phyloP scores from a whole-genome alignment of 257 asterid genomes.

The Solanum okadae region DNA sequence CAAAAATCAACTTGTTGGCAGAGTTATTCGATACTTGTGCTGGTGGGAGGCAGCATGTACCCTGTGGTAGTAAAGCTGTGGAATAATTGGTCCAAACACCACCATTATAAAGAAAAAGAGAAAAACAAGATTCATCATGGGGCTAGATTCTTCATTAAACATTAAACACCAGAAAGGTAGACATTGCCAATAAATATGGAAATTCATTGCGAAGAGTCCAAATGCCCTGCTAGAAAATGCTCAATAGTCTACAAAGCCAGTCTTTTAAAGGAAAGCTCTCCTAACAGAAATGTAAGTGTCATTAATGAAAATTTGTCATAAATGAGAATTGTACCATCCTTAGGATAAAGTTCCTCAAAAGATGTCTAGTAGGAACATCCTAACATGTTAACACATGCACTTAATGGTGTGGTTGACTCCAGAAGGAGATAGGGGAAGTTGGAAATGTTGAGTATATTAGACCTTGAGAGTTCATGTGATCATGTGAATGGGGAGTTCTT shows the following conservation, averaged over 20 bases:
- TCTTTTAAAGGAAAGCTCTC: neutral
- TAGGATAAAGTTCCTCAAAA: neutral
- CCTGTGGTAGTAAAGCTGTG: neutral
- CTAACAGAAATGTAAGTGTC: neutral
- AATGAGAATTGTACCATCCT: neutral
- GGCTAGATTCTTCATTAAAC: neutral
- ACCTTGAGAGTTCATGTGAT: neutral
- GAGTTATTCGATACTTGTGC: neutral
- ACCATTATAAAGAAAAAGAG: neutral
- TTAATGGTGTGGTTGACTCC: neutral
- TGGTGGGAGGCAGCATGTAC: neutral
- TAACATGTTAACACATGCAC: neutral
- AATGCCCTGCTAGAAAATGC: neutral
- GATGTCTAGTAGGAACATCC: neutral
- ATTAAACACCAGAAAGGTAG: neutral
- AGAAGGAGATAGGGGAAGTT: neutral
- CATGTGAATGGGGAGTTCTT: neutral
- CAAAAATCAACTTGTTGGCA: neutral
- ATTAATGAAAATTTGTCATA: neutral
- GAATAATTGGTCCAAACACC: neutral
- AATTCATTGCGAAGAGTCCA: neutral
- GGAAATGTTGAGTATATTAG: neutral
- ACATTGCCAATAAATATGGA: neutral
- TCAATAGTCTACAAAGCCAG: neutral
- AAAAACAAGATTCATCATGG: neutral